Percentiles rank a stretch among this genome's conserved stretches.
Conservation (phyloP, 2,329 filamentous ascomycete genomes). For the Chaetomium strumarium region DNA sequence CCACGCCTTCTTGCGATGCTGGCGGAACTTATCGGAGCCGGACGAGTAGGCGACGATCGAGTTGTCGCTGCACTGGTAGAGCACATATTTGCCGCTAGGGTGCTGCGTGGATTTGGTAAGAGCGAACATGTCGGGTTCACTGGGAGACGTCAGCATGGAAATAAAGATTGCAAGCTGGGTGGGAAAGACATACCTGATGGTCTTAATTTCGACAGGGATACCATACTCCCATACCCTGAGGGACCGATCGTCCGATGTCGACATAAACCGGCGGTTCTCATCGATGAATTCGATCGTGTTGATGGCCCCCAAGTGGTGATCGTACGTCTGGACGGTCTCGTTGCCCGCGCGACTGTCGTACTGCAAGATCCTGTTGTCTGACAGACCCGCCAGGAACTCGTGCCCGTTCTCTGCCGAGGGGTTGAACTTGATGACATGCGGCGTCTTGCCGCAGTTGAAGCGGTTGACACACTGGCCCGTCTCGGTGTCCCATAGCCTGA, state of each 20-base stretch:
- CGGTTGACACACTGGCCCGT: conserved; percentile 82
- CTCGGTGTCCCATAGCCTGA: conserved; percentile 98
- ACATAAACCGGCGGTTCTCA: conserved; percentile 91
- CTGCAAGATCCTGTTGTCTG: conserved; percentile 97
- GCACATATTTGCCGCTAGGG: conserved; percentile 87
- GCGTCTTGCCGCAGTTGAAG: conserved; percentile 90
- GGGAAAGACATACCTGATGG: conserved; percentile 62
- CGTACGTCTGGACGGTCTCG: conserved; percentile 91
- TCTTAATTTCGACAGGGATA: conserved; percentile 68
- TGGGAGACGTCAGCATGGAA: conserved; percentile 39
- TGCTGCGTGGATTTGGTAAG: conserved; percentile 82
- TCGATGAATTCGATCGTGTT: conserved; percentile 98
- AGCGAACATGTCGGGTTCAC: conserved; percentile 95
- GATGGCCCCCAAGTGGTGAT: conserved; percentile 94
- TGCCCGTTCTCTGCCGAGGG: conserved; percentile 68
- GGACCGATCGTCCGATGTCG: conserved; percentile 94
- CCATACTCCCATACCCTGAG: conserved; percentile 97
- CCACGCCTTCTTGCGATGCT: conserved; percentile 96
- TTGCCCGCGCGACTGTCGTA: conserved; percentile 77
- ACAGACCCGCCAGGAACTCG: conserved; percentile 95
- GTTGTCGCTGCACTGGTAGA: conserved; percentile 91
- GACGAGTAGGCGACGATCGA: conserved; percentile 94
- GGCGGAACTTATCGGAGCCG: conserved; percentile 82
- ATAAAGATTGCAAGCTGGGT: conserved; percentile 38
- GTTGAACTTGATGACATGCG: conserved; percentile 92